Percentiles rank a stretch among this genome's conserved stretches.
These are phyloP conservation scores for Annona cherimola DNA, from an alignment of 164 flowering plant genomes.

Conservation along the genomic window DNA sequence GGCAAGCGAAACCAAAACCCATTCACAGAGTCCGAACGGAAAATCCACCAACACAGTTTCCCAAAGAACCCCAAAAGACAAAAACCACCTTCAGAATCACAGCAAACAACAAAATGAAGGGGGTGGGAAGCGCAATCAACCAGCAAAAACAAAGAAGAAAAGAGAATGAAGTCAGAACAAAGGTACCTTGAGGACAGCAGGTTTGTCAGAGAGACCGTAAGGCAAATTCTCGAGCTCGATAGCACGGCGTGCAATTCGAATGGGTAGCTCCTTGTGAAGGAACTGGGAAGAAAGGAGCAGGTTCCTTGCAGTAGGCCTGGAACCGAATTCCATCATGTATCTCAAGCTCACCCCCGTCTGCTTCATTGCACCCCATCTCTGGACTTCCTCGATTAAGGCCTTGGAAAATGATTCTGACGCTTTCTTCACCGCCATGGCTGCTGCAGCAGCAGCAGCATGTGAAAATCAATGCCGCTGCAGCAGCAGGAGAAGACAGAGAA, in stretches of 20 bases:
- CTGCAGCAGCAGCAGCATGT: neutral
- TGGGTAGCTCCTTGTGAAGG: slow-evolving; percentile 87
- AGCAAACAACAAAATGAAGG: neutral
- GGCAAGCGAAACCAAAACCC: neutral
- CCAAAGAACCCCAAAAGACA: neutral
- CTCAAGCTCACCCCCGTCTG: slow-evolving; percentile 83
- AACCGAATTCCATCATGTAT: slow-evolving; percentile 95
- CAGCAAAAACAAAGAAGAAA: neutral
- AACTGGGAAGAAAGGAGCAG: slow-evolving; percentile 85
- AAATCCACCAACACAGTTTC: neutral
- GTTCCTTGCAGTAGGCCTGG: slow-evolving; percentile 50
- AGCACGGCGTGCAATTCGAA: slow-evolving; percentile 77
- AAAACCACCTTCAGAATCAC: neutral
- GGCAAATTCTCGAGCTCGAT: slow-evolving; percentile 75
- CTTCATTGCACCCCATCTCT: slow-evolving; percentile 74
- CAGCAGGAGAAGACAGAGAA: neutral
- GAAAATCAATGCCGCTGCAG: neutral
- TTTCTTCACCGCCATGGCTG: slow-evolving; percentile 63
- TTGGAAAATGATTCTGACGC: slow-evolving; percentile 44
- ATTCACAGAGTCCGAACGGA: neutral
- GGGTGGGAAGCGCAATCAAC: neutral
- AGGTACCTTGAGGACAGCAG: slow-evolving; percentile 75
- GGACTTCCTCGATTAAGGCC: slow-evolving; percentile 64
- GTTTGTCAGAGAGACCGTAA: slow-evolving; percentile 68
- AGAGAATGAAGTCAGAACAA: neutral